Evolutionary conservation across 345 rosid species (phyloP), one percentile per base, ranked within the genome.

Genomic region (Hypericum perforatum): DNA sequence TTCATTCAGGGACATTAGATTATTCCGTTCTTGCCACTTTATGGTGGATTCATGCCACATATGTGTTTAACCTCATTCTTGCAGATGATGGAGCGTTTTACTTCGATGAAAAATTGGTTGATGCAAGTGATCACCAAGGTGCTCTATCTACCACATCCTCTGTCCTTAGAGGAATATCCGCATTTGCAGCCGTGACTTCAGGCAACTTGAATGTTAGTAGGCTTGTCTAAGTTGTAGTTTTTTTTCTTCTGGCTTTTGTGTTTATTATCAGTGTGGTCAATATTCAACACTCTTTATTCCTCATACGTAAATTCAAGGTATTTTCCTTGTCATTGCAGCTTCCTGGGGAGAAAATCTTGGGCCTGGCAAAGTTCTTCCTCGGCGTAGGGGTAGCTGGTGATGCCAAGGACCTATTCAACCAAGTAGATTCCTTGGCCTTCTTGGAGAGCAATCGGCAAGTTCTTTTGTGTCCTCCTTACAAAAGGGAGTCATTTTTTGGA

Each of bases 331-430:
- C 29, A 50, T 64, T 80, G 74, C 82, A 94, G 99, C 78, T 89
- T 58, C 84, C 89, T 37, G 80, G 79, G 42, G 89, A 82, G 65
- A 79, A 73, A 63, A 68, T 86, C 49, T 70, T 86, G 70, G 95
- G 97, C 57, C 60, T 94, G 75, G 95, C 95, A 22, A 89, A 78
- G 66, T 89, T 82, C 72, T 71, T 94, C 63, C 94, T 94, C 48
- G 81, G 87, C 52, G 63, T 89, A 68, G 97, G 92, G 67, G 67
- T 78, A 79, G 95, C 95, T 57, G 89, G 97, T 49, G 97, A 82
- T 74, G 76, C 82, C 54, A 81, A 82, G 62, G 95, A 89, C 66
- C 70, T 94, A 53, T 86, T 79, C 75, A 74, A 72, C 68, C 99
- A 89, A 75, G 68, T 94, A 41, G 86, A 84, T 56, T 84, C 99